Conservation (phyloP, 345 rosid genomes). For the Zanthoxylum bungeanum region DNA sequence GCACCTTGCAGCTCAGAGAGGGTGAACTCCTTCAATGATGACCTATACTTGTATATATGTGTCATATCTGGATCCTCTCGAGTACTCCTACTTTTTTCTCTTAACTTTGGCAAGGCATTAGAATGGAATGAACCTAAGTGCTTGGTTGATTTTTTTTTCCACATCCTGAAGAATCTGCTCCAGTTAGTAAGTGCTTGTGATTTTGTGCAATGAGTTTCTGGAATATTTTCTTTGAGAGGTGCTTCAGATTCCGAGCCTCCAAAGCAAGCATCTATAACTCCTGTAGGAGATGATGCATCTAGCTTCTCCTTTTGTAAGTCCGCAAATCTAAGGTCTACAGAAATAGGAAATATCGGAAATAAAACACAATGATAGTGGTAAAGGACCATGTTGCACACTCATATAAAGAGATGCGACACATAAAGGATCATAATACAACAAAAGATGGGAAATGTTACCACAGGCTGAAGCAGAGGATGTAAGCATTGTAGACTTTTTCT, state of each 20-base stretch:
- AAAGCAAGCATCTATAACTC: constrained; percentile 63
- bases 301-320: constrained; percentile 43
- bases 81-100: constrained; percentile 39
- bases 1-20: constrained; percentile 60
- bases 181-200: constrained; percentile 45
- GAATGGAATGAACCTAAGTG: constrained; percentile 50
- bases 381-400: constrained; percentile 5
- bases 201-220: constrained; percentile 22
- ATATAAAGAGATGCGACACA: background rate
- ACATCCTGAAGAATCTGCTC: constrained; percentile 62
- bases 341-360: background rate
- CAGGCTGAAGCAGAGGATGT: constrained; percentile 52
- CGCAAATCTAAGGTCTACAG: constrained; percentile 47
- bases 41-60: constrained; percentile 54
- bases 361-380: constrained; percentile 6
- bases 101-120: constrained; percentile 28
- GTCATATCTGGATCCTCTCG: constrained; percentile 41
- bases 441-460: constrained; percentile 33
- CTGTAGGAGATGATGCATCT: constrained; percentile 56
- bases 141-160: constrained; percentile 61
- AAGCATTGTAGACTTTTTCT: constrained; percentile 25
- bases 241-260: constrained; percentile 19
- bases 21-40: constrained; percentile 57
- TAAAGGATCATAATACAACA: background rate
- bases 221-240: constrained; percentile 9